These are phyloP conservation scores for Fusarium sp. DNA, from an alignment of 2,329 filamentous ascomycete genomes.

Conservation along the genomic window DNA sequence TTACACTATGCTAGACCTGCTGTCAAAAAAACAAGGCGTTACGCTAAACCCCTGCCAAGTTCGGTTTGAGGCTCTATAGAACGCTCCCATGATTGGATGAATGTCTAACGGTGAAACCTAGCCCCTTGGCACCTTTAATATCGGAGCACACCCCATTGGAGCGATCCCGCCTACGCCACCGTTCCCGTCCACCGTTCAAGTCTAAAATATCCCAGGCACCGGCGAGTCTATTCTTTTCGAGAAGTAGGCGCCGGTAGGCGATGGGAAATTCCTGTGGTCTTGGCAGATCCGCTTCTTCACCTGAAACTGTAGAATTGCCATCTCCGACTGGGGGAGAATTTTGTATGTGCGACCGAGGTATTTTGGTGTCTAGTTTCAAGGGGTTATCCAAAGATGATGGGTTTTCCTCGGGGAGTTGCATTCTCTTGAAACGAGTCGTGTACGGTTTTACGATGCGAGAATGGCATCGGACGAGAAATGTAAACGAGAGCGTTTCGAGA, in stretches of 20 bases:
- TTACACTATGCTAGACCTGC: conserved; percentile 11
- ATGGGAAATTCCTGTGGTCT: not conserved
- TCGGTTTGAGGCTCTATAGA: conserved; percentile 37
- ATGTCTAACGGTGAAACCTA: conserved; percentile 24
- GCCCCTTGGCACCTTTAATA: conserved; percentile 30
- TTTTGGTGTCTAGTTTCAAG: conserved; percentile 19
- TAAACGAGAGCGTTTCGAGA: conserved; percentile 21
- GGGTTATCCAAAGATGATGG: not conserved
- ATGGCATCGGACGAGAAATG: conserved; percentile 2
- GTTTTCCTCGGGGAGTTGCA: not conserved
- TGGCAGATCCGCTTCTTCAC: conserved; percentile 14
- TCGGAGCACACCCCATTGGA: conserved; percentile 25
- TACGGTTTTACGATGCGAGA: not conserved
- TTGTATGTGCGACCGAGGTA: not conserved
- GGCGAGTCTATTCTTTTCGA: conserved; percentile 3
- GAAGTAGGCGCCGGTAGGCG: conserved; percentile 5
- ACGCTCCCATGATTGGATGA: conserved; percentile 19
- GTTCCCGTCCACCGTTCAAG: not conserved
- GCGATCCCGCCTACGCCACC: not conserved
- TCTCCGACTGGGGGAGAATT: conserved; percentile 33
- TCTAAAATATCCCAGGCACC: not conserved
- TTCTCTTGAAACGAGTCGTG: conserved; percentile 14
- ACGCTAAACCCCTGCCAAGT: not conserved
- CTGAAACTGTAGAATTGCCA: conserved; percentile 26
- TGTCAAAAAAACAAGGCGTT: conserved; percentile 20